Base-by-base conservation (phyloP, 2,329 filamentous ascomycete genomes). In the Fusarium goolgardi region DNA sequence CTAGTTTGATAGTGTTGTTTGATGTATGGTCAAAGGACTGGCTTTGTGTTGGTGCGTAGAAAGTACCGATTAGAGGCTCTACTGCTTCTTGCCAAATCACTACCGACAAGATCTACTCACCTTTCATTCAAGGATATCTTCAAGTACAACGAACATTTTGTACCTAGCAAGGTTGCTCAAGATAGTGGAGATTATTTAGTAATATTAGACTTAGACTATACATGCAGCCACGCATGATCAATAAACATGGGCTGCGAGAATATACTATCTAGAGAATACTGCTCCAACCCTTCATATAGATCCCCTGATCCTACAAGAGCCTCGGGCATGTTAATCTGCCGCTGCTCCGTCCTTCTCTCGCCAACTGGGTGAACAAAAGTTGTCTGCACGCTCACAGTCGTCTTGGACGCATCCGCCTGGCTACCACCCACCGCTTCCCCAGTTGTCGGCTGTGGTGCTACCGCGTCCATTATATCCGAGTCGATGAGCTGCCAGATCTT, bases 231-330 rank as follows among this genome's bases (percentile, higher is more conserved):
- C 10, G 65, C 65, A 43, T 68, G 65, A 31, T 68, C 65, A 11
- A 69, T 69, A 41, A 68, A 68, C 49, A 68, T 65, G 2, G 65
- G 65, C n/a, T 68, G 65, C 18, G 65, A 69, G 18, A 68, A 68
- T 54, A 68, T 68, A 32, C 65, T 68, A 44, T 68, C 65, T 3
- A 68, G 21, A n/a, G 65, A 68, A 62, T 56, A 68, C 34, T 68
- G 60, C 29, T 68, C 65, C 27, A 68, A 6, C 0, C 55, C 65
- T 23, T 68, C 65, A 9, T 69, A 68, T 0, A 69, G 35, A 18
- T 65, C 60, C 6, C 45, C 41, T 2, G 58, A 6, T 6, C 29
- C 32, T 1, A 61, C 20, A 23, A 68, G 49, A 2, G 40, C 9
- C 3, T 62, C 56, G 3, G 32, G 21, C n/a, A 56, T 29, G 1